phyloP scores from a whole-genome alignment of 495 filamentous ascomycete species.

The Baudoinia panamericana region DNA sequence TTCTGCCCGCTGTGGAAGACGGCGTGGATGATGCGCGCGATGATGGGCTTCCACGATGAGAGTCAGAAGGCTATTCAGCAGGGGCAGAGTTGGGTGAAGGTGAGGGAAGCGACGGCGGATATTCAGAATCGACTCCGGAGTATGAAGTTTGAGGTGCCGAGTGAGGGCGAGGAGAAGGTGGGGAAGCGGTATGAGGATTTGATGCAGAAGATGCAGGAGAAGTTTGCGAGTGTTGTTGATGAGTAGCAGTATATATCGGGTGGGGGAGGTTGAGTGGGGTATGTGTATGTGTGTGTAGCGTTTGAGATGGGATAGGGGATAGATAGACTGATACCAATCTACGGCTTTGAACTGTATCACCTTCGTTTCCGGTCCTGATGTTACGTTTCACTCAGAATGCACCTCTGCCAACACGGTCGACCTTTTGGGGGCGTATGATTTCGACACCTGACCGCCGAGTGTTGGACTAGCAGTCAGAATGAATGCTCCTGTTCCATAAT shows the following conservation, averaged over 20 bases:
- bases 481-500: no score
- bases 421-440: no score
- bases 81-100: constrained; percentile 80
- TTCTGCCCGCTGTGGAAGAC: constrained; percentile 99
- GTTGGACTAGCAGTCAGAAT: no score
- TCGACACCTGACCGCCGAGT: no score
- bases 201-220: constrained; percentile 80
- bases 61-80: constrained; percentile 86
- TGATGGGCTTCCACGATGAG: constrained; percentile 97
- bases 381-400: no score
- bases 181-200: constrained; percentile 87
- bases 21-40: constrained; percentile 98
- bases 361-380: no score
- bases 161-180: constrained; percentile 59
- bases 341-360: no score
- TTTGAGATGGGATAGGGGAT: no score
- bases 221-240: constrained; percentile 86
- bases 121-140: constrained; percentile 67
- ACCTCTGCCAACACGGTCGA: no score
- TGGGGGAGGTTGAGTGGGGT: neutral
- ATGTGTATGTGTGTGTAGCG: no score
- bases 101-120: constrained; percentile 77
- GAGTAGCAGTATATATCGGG: constrained; percentile 47
- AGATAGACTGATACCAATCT: no score
- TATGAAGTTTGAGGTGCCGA: constrained; percentile 94